Conservation (phyloP, 1,284 basidiomycete genomes). For the Schizophyllum amplum region DNA sequence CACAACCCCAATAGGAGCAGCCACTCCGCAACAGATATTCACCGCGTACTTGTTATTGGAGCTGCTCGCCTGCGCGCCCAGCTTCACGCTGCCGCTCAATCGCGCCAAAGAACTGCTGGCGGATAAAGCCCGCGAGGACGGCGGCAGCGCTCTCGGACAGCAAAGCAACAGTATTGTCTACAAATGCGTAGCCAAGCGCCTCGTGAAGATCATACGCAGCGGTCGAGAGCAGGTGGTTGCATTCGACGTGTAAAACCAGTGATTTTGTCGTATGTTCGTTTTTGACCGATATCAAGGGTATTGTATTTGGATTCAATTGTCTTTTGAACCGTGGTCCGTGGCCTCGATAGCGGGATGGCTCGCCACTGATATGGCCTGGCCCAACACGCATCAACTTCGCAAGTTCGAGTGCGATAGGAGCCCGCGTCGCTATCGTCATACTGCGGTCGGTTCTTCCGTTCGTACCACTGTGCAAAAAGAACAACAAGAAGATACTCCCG, state of each 20-base stretch:
- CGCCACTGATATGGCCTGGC: no score
- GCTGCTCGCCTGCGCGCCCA: conserved; percentile 42
- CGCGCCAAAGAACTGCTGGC: conserved; percentile 54
- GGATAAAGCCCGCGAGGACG: conserved; percentile 25
- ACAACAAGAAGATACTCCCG: no score
- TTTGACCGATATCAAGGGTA: no score
- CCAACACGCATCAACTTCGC: no score
- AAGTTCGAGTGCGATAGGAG: no score
- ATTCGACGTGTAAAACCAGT: conserved; percentile 42
- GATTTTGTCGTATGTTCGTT: background rate
- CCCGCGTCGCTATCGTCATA: no score
- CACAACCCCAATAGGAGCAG: conserved; percentile 11
- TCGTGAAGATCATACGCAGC: conserved; percentile 67
- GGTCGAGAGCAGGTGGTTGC: conserved; percentile 64
- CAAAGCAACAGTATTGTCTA: conserved; percentile 46
- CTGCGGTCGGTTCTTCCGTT: no score
- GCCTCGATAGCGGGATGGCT: no score
- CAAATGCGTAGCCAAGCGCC: conserved; percentile 62
- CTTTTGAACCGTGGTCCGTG: no score
- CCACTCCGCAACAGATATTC: conserved; percentile 58
- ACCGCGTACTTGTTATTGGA: conserved; percentile 57
- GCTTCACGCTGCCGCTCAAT: conserved; percentile 51
- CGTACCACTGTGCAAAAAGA: no score
- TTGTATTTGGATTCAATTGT: no score
- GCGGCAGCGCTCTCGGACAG: conserved; percentile 25